These are phyloP conservation scores for Pythium myriotylum DNA, from an alignment of 352 stramenopile genomes.

Conservation along the genomic window DNA sequence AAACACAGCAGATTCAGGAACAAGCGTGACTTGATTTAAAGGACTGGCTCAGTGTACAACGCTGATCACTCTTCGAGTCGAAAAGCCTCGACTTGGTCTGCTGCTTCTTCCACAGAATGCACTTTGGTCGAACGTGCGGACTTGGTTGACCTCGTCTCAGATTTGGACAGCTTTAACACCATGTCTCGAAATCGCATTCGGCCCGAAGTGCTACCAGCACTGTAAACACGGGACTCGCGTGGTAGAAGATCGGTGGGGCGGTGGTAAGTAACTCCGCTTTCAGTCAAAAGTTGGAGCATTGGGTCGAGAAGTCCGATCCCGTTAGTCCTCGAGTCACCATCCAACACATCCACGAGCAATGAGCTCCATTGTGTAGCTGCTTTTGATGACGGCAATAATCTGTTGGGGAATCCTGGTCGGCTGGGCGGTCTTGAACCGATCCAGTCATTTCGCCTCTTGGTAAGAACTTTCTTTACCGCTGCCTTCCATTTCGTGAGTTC, in stretches of 20 bases:
- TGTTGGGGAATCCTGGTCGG: background rate
- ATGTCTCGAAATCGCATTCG: slow-evolving; percentile 20
- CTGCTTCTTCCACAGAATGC: slow-evolving; percentile 7
- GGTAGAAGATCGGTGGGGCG: background rate
- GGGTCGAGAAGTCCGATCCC: slow-evolving; percentile 11
- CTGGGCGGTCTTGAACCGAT: slow-evolving; percentile 1
- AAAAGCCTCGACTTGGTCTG: slow-evolving; percentile 15
- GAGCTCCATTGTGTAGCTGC: slow-evolving; percentile 20
- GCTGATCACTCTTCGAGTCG: slow-evolving; percentile 4
- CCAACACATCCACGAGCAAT: slow-evolving; percentile 25
- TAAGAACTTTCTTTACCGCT: slow-evolving; percentile 1
- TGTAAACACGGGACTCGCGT: slow-evolving; percentile 1
- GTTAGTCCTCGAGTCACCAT: slow-evolving; percentile 19
- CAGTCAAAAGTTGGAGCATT: slow-evolving; percentile 21
- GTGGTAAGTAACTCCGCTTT: slow-evolving; percentile 20
- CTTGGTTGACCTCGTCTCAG: slow-evolving; percentile 5
- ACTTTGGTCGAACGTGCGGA: slow-evolving; percentile 17
- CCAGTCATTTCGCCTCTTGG: slow-evolving; percentile 15
- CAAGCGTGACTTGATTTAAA: too few relatives aligned
- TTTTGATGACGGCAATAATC: background rate
- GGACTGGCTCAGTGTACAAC: too few relatives aligned
- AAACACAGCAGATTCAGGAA: too few relatives aligned
- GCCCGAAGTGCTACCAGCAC: background rate
- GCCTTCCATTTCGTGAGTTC: slow-evolving; percentile 17
- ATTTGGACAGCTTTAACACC: slow-evolving; percentile 23